A percentile compares a stretch with the other conserved stretches of the same genome.
phyloP scores from a whole-genome alignment of 768 basidiomycete genomes.

The Tremella mesenterica region DNA sequence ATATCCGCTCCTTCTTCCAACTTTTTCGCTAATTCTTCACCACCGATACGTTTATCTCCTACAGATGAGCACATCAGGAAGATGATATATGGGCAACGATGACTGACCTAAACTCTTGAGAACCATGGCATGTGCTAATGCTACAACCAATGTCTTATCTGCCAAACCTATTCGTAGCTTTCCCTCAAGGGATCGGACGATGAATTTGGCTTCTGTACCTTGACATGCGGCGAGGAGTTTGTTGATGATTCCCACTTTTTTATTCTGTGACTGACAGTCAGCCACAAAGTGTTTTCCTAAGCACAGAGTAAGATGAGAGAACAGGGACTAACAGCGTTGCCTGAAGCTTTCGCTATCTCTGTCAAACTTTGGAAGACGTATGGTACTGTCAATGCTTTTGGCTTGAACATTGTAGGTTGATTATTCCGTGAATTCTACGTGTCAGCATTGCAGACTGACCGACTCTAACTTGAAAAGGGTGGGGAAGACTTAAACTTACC shows the following conservation, averaged over 20 bases:
- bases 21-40: constrained; percentile 61
- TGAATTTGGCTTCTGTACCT: constrained; percentile 88
- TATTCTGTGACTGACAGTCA: constrained; percentile 67
- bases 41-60: constrained; percentile 67
- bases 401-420: constrained; percentile 89
- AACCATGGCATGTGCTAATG: constrained; percentile 83
- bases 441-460: not conserved
- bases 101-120: constrained; percentile 59
- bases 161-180: constrained; percentile 96
- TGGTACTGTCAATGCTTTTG: constrained; percentile 77
- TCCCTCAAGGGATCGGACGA: constrained; percentile 88
- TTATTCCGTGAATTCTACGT: constrained; percentile 74
- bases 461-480: too few relatives aligned
- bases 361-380: constrained; percentile 81
- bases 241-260: constrained; percentile 91
- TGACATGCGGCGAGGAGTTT: constrained; percentile 87
- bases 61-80: constrained; percentile 47
- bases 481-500: constrained; percentile 50
- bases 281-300: too few relatives aligned
- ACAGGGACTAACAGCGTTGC: constrained; percentile 59
- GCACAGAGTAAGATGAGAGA: not conserved
- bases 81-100: not conserved
- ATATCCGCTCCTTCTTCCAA: constrained; percentile 68
- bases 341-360: constrained; percentile 78
- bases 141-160: constrained; percentile 86